Evolutionary conservation across 176 grass and related monocot species (phyloP), one percentile per base, ranked within the genome.

Genomic region (Aegilops bicornis): DNA sequence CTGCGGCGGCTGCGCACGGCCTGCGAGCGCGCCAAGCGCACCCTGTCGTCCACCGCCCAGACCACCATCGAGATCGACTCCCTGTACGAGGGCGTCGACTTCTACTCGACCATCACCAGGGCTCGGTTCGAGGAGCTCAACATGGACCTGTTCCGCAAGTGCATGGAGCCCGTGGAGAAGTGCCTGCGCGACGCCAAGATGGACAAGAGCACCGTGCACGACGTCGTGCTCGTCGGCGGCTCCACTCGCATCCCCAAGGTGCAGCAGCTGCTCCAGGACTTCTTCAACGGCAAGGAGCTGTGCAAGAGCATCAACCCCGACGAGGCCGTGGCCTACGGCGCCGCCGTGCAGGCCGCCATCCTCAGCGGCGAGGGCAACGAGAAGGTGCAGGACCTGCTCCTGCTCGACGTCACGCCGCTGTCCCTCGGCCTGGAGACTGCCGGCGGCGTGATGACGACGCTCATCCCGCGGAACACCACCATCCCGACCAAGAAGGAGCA

Each of bases 231-330:
- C 12, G 91, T 96, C 23, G 94, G 94, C 31, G 94, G 94, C 58
- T 96, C 91, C 0, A 96, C 94, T 10, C 83, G 94, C 15, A 97
- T 97, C 17, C 94, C 94, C 37, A 94, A 92, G 85, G 94, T 94
- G 19, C 94, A 97, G 85, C 92, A 97, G 87, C 88, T 97, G 33
- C 88, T 97, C 0, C 92, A 94, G 77, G 94, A 97, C 64, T 94
- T 92, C 82, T 97, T 97, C 81, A 97, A 92, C 16, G 93, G 95
- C 77, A 98, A 98, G 81, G 93, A 98, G 73, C 86, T 95, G 7
- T 98, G 95, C 93, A 98, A 98, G 89, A 98, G 91, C 83, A 98
- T 98, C 89, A 98, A 98, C 76, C 93, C 95, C 4, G 95, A 98
- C 24, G 95, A 98, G 78, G 93, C 95, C 3, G 95, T 98, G 23